A percentile compares a stretch with the other conserved stretches of the same genome.
phyloP scores from a whole-genome alignment of 768 basidiomycete genomes.

The Paxillus ammoniavirescens region DNA sequence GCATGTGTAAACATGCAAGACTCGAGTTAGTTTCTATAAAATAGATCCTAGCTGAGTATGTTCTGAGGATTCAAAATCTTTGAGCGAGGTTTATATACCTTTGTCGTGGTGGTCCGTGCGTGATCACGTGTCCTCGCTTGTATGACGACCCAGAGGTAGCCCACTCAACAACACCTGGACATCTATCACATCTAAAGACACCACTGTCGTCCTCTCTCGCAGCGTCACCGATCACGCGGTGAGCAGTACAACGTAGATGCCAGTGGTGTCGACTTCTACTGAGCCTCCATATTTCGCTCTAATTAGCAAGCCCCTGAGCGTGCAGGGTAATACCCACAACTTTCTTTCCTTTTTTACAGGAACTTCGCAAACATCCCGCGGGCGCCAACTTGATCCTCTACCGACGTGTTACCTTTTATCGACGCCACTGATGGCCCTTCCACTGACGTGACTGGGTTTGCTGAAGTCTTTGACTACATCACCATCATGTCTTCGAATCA shows the following conservation, averaged over 20 bases:
- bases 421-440: slow-evolving; percentile 58
- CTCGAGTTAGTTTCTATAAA: slow-evolving; percentile 77
- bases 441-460: slow-evolving; percentile 70
- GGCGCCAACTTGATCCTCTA: slow-evolving; percentile 57
- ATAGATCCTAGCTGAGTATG: slow-evolving; percentile 83
- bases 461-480: slow-evolving; percentile 64
- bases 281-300: neutral
- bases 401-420: slow-evolving; percentile 55
- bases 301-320: neutral
- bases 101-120: slow-evolving; percentile 35
- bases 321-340: slow-evolving; percentile 62
- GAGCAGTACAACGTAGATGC: slow-evolving; percentile 50
- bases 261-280: slow-evolving; percentile 36
- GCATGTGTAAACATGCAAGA: slow-evolving; percentile 80
- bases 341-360: slow-evolving; percentile 68
- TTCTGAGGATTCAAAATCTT: slow-evolving; percentile 46
- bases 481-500: slow-evolving; percentile 58
- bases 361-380: slow-evolving; percentile 49
- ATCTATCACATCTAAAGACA: no score
- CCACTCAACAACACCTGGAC: no score
- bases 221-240: no score
- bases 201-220: no score
- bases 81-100: slow-evolving; percentile 31
- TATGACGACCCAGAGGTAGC: no score
- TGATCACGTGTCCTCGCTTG: slow-evolving; percentile 13